These are phyloP conservation scores for Phaffomyces opuntiae DNA, from an alignment of 805 yeast species.

Conservation along the genomic window DNA sequence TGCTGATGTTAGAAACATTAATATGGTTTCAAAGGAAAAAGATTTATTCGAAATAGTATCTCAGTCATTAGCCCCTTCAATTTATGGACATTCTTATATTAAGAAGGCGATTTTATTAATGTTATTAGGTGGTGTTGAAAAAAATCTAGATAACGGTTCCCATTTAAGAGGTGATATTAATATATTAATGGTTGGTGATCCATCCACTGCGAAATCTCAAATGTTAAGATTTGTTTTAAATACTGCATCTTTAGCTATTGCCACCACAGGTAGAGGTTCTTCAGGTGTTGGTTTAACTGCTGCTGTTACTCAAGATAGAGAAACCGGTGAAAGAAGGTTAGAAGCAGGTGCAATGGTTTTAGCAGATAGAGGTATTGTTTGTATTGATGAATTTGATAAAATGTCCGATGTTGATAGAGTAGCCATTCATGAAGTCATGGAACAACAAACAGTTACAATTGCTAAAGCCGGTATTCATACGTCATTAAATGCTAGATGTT, in stretches of 20 bases:
- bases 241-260: conserved; percentile 92
- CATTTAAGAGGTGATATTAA: conserved; percentile 98
- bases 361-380: conserved; percentile 94
- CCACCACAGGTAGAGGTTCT: conserved; percentile 99
- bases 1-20: conserved; percentile 79
- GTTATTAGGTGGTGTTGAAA: conserved; percentile 92
- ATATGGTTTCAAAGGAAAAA: conserved; percentile 60
- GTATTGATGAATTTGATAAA: conserved; percentile 98
- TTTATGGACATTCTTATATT: conserved; percentile 87
- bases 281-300: conserved; percentile 99
- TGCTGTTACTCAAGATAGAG: conserved; percentile 93
- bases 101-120: conserved; percentile 86
- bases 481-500: conserved; percentile 91
- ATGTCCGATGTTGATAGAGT: conserved; percentile 97
- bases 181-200: conserved; percentile 95
- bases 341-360: conserved; percentile 99
- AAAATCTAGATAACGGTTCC: conserved; percentile 89
- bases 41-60: conserved; percentile 74
- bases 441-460: conserved; percentile 96
- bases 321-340: conserved; percentile 91
- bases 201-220: conserved; percentile 97
- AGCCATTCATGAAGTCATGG: conserved; percentile 99
- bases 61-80: conserved; percentile 89
- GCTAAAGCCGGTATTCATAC: conserved; percentile 98
- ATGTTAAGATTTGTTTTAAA: conserved; percentile 88